These are phyloP conservation scores for Spathaspora gorwiae DNA, from an alignment of 805 yeast species.

Conservation along the genomic window DNA sequence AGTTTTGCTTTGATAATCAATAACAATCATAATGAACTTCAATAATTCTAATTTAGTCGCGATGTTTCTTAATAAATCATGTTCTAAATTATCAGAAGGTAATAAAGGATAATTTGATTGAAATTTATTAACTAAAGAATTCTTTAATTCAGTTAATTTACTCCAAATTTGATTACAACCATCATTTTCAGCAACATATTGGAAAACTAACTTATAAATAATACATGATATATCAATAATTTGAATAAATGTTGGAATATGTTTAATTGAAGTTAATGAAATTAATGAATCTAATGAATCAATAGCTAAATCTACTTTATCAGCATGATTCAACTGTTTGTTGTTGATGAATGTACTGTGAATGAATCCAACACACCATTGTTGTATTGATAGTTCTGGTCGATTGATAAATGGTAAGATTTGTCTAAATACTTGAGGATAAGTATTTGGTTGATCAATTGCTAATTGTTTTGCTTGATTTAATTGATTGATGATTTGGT, in stretches of 20 bases:
- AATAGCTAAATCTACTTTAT: constrained; percentile 36
- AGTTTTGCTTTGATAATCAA: constrained; percentile 45
- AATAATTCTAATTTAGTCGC: constrained; percentile 65
- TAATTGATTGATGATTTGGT: constrained; percentile 25
- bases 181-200: constrained; percentile 44
- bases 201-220: constrained; percentile 42
- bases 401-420: constrained; percentile 33
- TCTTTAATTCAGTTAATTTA: constrained; percentile 51
- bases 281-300: constrained; percentile 34
- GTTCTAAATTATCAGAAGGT: constrained; percentile 44
- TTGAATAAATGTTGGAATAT: constrained; percentile 26
- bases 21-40: constrained; percentile 54
- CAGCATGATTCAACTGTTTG: constrained; percentile 18
- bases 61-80: constrained; percentile 46
- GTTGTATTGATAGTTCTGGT: constrained; percentile 29
- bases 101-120: constrained; percentile 50
- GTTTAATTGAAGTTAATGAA: constrained; percentile 19
- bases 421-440: constrained; percentile 42
- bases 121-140: constrained; percentile 58
- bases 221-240: constrained; percentile 35
- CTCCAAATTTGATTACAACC: constrained; percentile 51
- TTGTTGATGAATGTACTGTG: constrained; percentile 33
- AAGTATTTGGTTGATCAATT: constrained; percentile 22
- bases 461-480: constrained; percentile 37
- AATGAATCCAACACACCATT: constrained; percentile 40